These are phyloP conservation scores for Pseudonitzschia pungens DNA, from an alignment of 108 stramenopile species.

Conservation along the genomic window DNA sequence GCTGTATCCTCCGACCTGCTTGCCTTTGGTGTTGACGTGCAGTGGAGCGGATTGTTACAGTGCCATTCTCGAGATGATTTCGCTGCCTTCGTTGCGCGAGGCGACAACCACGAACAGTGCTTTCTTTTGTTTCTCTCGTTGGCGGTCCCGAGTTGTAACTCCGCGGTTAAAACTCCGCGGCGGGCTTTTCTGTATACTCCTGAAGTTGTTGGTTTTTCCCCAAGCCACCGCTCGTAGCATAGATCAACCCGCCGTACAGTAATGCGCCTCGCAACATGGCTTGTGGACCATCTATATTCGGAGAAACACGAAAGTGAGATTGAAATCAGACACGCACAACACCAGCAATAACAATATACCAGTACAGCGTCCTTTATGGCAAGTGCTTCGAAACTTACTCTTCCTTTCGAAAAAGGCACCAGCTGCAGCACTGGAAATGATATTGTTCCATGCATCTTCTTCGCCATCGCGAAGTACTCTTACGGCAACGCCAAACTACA, in stretches of 20 bases:
- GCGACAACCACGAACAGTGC: no score
- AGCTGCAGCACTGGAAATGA: conserved; percentile 59
- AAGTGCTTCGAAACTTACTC: conserved; percentile 44
- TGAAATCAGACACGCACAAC: not conserved
- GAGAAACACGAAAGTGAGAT: not conserved
- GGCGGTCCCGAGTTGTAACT: no score
- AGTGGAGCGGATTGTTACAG: no score
- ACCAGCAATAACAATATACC: not conserved
- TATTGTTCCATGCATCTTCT: conserved; percentile 69
- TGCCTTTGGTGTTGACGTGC: no score
- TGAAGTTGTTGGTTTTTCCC: not conserved
- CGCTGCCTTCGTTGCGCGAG: no score
- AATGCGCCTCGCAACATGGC: conserved; percentile 75
- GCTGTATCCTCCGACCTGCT: no score
- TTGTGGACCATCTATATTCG: conserved; percentile 54
- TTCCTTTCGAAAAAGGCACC: conserved; percentile 74
- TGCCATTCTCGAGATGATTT: no score
- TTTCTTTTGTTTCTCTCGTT: no score
- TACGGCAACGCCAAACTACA: conserved; percentile 42
- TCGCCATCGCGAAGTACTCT: conserved; percentile 52
- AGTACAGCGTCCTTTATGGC: no score
- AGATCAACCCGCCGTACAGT: conserved; percentile 72
- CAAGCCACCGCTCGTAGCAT: conserved; percentile 32
- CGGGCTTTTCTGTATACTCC: conserved; percentile 17
- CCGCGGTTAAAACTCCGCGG: not conserved